Evolutionary conservation across 441 rosid genomes (phyloP).

Genomic region (Populus tomentosa): DNA sequence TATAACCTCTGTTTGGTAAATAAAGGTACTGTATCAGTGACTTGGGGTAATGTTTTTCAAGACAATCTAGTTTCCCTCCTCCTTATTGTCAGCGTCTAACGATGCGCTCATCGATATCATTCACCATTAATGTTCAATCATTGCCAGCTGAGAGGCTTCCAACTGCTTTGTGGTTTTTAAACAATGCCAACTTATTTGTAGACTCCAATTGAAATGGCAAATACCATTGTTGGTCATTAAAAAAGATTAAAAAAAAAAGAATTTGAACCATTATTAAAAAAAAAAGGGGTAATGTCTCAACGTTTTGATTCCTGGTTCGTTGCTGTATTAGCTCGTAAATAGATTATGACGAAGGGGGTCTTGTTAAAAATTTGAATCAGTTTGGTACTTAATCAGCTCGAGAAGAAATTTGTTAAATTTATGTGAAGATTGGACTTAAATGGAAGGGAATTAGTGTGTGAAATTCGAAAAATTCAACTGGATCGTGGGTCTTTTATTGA

Average conservation of each 20-base stretch:
- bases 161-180: conserved; percentile 1
- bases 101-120: background rate
- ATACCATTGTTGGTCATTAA: background rate
- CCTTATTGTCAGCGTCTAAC: background rate
- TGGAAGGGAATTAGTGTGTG: too few species aligned
- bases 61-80: conserved; percentile 1
- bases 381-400: too few species aligned
- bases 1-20: background rate
- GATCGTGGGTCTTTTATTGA: too few species aligned
- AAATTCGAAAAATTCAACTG: too few species aligned
- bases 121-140: background rate
- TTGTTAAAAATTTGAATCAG: too few species aligned
- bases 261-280: background rate
- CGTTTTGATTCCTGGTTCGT: background rate
- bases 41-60: background rate
- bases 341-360: too few species aligned
- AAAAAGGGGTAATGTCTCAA: background rate
- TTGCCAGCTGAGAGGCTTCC: background rate
- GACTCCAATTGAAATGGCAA: background rate
- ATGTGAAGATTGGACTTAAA: too few species aligned
- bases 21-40: background rate
- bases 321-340: background rate
- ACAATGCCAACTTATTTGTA: background rate
- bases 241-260: background rate
- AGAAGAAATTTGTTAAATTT: too few species aligned